These are phyloP conservation scores for Telopea speciosissima DNA, from an alignment of 177 flowering plant genomes.

Conservation along the genomic window DNA sequence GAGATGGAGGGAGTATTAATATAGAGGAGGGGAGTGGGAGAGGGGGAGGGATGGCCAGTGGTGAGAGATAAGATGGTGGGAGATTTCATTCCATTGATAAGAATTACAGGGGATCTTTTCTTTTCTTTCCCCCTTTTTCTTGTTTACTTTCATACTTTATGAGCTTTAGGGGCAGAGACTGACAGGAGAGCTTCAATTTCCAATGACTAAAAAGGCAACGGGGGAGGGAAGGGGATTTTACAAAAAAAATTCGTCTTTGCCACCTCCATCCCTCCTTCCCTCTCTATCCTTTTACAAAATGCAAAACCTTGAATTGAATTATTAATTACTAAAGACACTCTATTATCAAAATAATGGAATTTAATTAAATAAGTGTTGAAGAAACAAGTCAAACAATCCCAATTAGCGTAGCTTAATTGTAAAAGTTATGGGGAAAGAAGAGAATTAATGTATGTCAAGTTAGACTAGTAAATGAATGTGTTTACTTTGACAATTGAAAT, in stretches of 20 bases:
- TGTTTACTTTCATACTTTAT: neutral
- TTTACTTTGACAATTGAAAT: conserved; percentile 8
- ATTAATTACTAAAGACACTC: neutral
- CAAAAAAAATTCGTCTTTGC: too few relatives aligned
- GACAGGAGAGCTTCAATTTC: neutral
- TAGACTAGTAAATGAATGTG: neutral
- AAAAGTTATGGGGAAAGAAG: too few relatives aligned
- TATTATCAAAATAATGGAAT: too few relatives aligned
- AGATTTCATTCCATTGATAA: neutral
- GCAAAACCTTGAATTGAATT: too few relatives aligned
- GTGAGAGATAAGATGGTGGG: too few relatives aligned
- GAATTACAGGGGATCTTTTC: neutral
- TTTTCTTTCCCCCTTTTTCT: too few relatives aligned
- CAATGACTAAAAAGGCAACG: neutral
- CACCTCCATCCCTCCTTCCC: too few relatives aligned
- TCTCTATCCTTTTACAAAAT: too few relatives aligned
- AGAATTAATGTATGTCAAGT: too few relatives aligned
- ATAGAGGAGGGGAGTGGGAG: conserved; percentile 4
- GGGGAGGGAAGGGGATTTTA: too few relatives aligned
- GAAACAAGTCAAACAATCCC: neutral
- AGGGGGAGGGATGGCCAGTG: neutral
- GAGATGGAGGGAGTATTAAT: conserved; percentile 15
- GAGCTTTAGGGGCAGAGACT: neutral
- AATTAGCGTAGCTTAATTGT: neutral
- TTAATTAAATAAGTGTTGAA: neutral